phyloP scores from a whole-genome alignment of 495 filamentous ascomycete genomes.

The Parmelia sp. region DNA sequence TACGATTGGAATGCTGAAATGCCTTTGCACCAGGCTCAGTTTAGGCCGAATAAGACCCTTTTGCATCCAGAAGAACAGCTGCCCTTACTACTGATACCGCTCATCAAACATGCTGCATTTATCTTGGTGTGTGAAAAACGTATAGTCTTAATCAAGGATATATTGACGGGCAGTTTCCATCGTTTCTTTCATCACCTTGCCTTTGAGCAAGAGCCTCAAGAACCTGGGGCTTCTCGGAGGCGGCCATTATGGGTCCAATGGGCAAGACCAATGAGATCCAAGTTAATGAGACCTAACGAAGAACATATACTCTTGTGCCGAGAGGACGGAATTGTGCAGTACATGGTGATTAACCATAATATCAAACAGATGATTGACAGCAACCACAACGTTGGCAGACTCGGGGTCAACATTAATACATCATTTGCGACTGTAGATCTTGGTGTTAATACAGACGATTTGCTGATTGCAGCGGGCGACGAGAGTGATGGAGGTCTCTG shows the following conservation, averaged over 20 bases:
- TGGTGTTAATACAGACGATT: constrained; percentile 52
- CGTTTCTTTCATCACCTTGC: constrained; percentile 29
- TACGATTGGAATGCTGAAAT: constrained; percentile 66
- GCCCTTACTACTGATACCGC: constrained; percentile 61
- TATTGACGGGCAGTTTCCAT: constrained; percentile 44
- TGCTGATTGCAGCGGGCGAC: constrained; percentile 74
- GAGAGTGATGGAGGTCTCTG: constrained; percentile 75
- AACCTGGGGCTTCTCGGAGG: constrained; percentile 27
- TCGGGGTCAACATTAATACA: constrained; percentile 56
- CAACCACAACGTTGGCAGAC: constrained; percentile 48
- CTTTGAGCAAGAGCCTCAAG: constrained; percentile 28
- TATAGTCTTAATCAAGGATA: constrained; percentile 55
- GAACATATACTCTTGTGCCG: constrained; percentile 74
- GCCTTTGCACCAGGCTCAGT: constrained; percentile 31
- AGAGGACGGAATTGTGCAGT: constrained; percentile 64
- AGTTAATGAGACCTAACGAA: neutral
- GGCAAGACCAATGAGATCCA: constrained; percentile 62
- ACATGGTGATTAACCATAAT: constrained; percentile 18
- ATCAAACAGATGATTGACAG: constrained; percentile 35
- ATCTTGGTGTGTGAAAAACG: constrained; percentile 52
- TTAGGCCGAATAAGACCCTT: constrained; percentile 42
- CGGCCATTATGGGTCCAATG: constrained; percentile 51
- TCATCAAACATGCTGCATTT: constrained; percentile 59
- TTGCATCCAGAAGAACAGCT: constrained; percentile 56
- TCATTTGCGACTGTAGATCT: constrained; percentile 58